These are phyloP conservation scores for Stenocarpella maydis DNA, from an alignment of 2,329 filamentous ascomycete species.

Conservation along the genomic window DNA sequence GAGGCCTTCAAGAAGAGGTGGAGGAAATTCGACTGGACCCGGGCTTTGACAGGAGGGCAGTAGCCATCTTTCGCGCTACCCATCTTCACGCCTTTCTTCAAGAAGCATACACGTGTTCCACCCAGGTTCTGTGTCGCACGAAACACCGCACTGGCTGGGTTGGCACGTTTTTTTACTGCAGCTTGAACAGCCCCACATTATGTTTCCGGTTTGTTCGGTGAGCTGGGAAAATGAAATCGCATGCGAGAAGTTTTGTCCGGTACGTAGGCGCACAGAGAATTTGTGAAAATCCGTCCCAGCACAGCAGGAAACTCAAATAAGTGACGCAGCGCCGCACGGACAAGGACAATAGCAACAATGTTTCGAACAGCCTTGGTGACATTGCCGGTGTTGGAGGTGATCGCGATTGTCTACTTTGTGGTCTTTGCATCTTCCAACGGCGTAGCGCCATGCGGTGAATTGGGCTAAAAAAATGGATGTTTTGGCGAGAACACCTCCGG, in stretches of 20 bases:
- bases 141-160: not conserved
- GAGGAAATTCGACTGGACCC: conserved; percentile 91
- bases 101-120: not conserved
- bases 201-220: not conserved
- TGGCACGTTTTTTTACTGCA: not conserved
- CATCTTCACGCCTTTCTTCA: not conserved
- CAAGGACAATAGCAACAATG: not conserved
- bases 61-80: not conserved
- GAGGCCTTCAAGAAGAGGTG: conserved; percentile 85
- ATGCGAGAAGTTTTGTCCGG: not conserved
- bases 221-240: not conserved
- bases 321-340: not conserved
- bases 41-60: conserved; percentile 57
- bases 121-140: not conserved
- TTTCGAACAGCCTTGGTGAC: too few species aligned
- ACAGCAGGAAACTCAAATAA: not conserved
- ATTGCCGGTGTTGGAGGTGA: too few species aligned
- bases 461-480: not conserved
- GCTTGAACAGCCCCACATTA: not conserved
- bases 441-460: not conserved
- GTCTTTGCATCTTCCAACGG: not conserved
- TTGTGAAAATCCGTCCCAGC: not conserved
- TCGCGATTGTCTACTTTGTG: not conserved
- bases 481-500: not conserved
- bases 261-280: not conserved